Evolutionary conservation across 179 eudicot species (phyloP).

Genomic region (Sideroxylon spinosum): DNA sequence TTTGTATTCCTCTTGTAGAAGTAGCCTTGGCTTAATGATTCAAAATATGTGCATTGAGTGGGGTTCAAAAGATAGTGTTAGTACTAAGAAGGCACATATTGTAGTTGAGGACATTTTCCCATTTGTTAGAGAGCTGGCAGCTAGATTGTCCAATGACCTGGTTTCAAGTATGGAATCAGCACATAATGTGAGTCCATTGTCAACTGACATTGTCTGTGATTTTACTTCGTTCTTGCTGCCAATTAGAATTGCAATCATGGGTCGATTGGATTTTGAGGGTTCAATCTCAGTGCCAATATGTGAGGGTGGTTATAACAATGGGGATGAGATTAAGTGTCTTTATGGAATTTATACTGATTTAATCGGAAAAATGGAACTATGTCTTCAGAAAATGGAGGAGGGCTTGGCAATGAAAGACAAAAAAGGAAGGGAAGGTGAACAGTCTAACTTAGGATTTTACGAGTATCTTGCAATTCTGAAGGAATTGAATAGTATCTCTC

Average conservation of each 20-base stretch:
- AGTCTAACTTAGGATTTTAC: slow-evolving; percentile 30
- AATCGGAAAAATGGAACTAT: slow-evolving; percentile 33
- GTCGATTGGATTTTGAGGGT: slow-evolving; percentile 9
- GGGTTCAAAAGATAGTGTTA: background rate
- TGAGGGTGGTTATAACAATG: slow-evolving; percentile 14
- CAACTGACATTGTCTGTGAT: slow-evolving; percentile 42
- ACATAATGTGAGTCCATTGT: slow-evolving; percentile 19
- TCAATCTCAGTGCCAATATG: slow-evolving; percentile 17
- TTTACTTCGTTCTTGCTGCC: slow-evolving; percentile 56
- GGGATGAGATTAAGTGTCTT: slow-evolving; percentile 37
- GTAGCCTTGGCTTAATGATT: slow-evolving; percentile 54
- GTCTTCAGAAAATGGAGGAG: slow-evolving; percentile 45
- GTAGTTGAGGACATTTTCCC: slow-evolving; percentile 44
- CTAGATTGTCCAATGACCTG: slow-evolving; percentile 34
- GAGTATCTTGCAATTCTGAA: slow-evolving; percentile 63
- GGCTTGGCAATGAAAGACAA: slow-evolving; percentile 23
- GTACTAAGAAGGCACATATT: slow-evolving; percentile 9
- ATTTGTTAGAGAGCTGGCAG: slow-evolving; percentile 52
- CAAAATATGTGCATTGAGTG: slow-evolving; percentile 19
- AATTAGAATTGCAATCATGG: slow-evolving; percentile 23
- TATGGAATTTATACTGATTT: slow-evolving; percentile 34
- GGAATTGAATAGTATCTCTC: slow-evolving; percentile 53
- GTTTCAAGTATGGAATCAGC: slow-evolving; percentile 20
- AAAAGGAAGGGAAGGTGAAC: slow-evolving; percentile 25
- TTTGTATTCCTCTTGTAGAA: slow-evolving; percentile 55